These are phyloP conservation scores for Oidiodendron maius DNA, from an alignment of 495 filamentous ascomycete species.

Conservation along the genomic window DNA sequence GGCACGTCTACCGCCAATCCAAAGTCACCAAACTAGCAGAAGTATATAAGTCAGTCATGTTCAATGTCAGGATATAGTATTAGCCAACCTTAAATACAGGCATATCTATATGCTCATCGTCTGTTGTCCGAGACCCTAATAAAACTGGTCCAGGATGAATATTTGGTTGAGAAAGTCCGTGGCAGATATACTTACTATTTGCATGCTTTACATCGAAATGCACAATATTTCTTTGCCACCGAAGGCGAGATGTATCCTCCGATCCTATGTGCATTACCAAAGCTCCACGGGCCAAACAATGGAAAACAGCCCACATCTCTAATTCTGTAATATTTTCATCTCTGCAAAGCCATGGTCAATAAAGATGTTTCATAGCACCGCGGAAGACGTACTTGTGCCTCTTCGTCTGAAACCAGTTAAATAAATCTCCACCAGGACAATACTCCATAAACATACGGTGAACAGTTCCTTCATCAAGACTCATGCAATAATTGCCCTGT, in stretches of 20 bases:
- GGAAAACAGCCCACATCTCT: background rate
- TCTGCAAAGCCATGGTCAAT: background rate
- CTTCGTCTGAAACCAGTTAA: background rate
- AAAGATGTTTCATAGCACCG: background rate
- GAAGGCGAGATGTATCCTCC: background rate
- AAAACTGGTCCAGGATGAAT: background rate
- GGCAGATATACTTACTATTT: background rate
- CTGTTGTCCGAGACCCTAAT: background rate
- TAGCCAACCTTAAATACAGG: background rate
- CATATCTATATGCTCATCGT: background rate
- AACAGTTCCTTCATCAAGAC: background rate
- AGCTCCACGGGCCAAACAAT: background rate
- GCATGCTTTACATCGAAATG: constrained; percentile 1
- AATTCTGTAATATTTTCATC: background rate
- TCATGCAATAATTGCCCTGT: background rate
- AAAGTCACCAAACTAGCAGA: background rate
- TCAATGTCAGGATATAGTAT: background rate
- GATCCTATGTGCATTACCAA: background rate
- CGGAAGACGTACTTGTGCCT: background rate
- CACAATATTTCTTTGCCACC: background rate
- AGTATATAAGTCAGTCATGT: background rate
- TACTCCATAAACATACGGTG: background rate
- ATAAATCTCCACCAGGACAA: background rate
- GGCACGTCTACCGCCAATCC: background rate
- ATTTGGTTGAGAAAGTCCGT: background rate